phyloP scores from a whole-genome alignment of 1,284 basidiomycete species.

The Tilletia walkeri region DNA sequence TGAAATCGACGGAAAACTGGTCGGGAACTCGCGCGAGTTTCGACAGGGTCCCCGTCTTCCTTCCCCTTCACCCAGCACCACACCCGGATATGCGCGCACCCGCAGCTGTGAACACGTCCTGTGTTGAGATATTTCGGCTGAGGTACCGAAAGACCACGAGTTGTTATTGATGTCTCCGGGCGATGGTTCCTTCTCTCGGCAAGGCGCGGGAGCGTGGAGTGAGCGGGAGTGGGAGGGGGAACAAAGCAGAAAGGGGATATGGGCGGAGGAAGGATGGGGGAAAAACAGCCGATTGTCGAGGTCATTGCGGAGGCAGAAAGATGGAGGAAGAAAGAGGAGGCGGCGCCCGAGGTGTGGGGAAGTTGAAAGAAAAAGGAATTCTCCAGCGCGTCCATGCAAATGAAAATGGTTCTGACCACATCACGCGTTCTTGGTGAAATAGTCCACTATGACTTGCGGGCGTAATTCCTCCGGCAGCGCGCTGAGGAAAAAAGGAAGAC shows the following conservation, averaged over 20 bases:
- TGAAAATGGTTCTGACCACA: not conserved
- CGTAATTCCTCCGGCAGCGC: constrained; percentile 30
- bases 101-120: no score
- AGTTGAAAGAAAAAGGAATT: not conserved
- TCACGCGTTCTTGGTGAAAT: constrained; percentile 31
- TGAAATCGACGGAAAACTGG: no score
- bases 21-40: no score
- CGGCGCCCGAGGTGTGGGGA: not conserved
- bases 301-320: not conserved
- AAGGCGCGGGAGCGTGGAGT: no score
- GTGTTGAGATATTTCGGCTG: no score
- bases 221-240: no score
- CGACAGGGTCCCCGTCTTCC: no score
- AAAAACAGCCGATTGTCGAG: not conserved
- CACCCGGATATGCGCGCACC: no score
- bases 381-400: not conserved
- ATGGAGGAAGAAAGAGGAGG: not conserved
- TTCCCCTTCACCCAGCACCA: no score
- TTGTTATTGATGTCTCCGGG: no score
- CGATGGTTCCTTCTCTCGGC: no score
- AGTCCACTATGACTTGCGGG: constrained; percentile 32
- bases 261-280: not conserved
- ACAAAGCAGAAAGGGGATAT: not conserved
- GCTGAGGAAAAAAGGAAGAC: constrained; percentile 13
- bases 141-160: no score